Base-by-base conservation (phyloP, 805 yeast species). In the Teunomyces pallodes region DNA sequence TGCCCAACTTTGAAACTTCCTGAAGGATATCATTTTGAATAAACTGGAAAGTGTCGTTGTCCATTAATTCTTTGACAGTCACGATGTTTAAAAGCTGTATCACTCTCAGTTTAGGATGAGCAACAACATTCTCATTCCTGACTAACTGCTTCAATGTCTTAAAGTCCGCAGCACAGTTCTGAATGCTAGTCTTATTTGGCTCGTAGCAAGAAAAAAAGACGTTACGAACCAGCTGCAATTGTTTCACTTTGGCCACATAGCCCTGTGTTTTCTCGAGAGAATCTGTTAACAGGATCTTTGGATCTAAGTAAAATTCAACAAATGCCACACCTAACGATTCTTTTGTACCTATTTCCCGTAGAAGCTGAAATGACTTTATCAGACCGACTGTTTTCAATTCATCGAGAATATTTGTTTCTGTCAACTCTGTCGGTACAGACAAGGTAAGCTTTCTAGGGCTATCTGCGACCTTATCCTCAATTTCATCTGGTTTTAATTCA, bases 71-170 rank as follows among this genome's bases (percentile, higher is more conserved):
- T 31, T 81, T 81, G 0, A 84, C 77, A 2, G 85, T 77, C 1
- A 88, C 75, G 41, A 82, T 69, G 58, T 90, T 91, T 32, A 87
- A 62, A 3, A 90, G 65, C 47, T 86, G 82, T 6, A 91, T 59
- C 0, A 87, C 89, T 12, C 62, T 74, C 76, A 72, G 77, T 49
- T 66, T 70, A 2, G 72, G 65, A 36, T 69, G 74, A 7, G 64
- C 58, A 1, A 68, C 54, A 3, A 69, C 74, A 33, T 59, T 51
- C 54, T 72, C 71, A 51, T 69, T 69, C 31, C 59, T 59, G 3
- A 68, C 78, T 46, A 76, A 59, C 8, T 65, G 58, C 33, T 66
- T 64, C 17, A 78, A 60, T 2, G 72, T 67, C 33, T 63, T 66
- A 49, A 68, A 69, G 39, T 74, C 69, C 42, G 66, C 61, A 6